Base-by-base conservation (phyloP, 345 rosid genomes). In the Acer saccharum region DNA sequence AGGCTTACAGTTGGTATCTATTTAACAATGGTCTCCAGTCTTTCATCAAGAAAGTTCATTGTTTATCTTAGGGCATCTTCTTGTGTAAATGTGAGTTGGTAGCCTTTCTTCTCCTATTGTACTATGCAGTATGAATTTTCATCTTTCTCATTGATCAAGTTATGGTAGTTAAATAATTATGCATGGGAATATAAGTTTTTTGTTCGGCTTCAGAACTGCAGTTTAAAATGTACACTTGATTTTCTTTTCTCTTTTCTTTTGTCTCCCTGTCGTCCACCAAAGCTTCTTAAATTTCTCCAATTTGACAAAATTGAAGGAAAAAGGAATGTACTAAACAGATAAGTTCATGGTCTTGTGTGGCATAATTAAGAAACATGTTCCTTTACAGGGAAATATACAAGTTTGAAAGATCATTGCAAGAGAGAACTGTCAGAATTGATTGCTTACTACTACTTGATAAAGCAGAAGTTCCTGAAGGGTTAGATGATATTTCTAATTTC, bases 391-490 rank as follows among this genome's bases (percentile, higher is more conserved):
- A 95, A 86, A 87, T 95, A 65, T 83, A 78, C 80, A 68, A 76
- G 72, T 95, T 76, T 72, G 88, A 86, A 77, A 84, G 71, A 82
- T 83, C 86, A 32, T 75, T 77, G 70, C 73, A 69, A 73, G 86
- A 83, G 66, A 78, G 67, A 81, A 79, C 71, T 50, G 70, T 72
- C 70, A 79, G 84, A 73, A 84, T 88, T 7, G 94, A 93, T 11
- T 93, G 89, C 86, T 78, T 95, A 58, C 79, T 95, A 43, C 83
- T 95, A 17, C 91, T 83, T 62, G 94, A 95, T 25, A 80, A 82
- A 65, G 87, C 83, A 74, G 85, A 82, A 80, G 74, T 93, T 78
- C 93, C 93, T 17, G 73, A 74, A 75, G 91, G 84, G 55, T 73
- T 95, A 55, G 85, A 87, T 65, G 55, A 78, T 72, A 20, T 58